A percentile compares a stretch with the other conserved stretches of the same genome.
Evolutionary conservation across 768 basidiomycete species (phyloP).

Genomic region (Russula olivacea): DNA sequence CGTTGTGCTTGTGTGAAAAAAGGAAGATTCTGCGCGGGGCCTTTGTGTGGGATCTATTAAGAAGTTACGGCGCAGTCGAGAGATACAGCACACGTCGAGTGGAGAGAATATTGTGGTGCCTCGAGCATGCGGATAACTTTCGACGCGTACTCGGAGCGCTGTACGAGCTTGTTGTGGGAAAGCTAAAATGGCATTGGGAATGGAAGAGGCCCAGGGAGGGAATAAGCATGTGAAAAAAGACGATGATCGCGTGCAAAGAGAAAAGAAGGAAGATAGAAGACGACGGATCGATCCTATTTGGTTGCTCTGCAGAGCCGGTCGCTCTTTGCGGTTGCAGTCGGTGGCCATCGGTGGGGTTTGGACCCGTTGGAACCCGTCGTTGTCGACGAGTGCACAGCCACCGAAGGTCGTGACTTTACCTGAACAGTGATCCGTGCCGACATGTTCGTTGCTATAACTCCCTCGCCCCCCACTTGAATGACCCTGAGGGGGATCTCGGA

Average conservation of each 20-base stretch:
- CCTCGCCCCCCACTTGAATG: not conserved
- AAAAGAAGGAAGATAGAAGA: not conserved
- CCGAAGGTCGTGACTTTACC: not conserved
- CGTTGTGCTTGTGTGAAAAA: not conserved
- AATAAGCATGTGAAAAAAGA: not conserved
- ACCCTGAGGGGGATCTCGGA: conserved; percentile 10
- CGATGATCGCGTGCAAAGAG: too few relatives aligned
- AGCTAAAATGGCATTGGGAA: not conserved
- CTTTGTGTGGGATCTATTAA: not conserved
- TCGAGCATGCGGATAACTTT: not conserved
- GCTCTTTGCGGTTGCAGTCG: too few relatives aligned
- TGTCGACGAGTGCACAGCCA: conserved; percentile 18
- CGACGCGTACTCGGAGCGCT: not conserved
- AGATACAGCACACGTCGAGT: not conserved
- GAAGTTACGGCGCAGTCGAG: not conserved
- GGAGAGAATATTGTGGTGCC: not conserved
- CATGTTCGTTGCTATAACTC: conserved; percentile 22
- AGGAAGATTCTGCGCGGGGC: conserved; percentile 1
- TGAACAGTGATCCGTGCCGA: conserved; percentile 5
- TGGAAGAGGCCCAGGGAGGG: not conserved
- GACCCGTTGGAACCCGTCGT: too few relatives aligned
- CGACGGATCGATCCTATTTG: not conserved
- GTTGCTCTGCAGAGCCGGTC: not conserved
- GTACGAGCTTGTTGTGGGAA: not conserved
- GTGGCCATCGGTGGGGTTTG: too few relatives aligned